phyloP scores from a whole-genome alignment of 352 stramenopile genomes.

The Hyaloperonospora brassicae region DNA sequence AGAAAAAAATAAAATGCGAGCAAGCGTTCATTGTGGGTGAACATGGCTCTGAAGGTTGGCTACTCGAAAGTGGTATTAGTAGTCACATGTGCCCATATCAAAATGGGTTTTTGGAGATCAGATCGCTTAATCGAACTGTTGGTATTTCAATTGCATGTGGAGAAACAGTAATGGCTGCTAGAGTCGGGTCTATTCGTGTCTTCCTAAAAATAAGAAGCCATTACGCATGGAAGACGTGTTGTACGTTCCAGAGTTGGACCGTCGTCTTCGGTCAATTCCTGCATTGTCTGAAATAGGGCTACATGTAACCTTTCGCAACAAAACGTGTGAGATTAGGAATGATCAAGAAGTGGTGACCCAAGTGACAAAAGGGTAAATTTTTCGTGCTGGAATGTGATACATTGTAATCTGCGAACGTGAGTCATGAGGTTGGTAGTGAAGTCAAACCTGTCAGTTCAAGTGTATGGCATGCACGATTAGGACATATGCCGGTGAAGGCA shows the following conservation, averaged over 20 bases:
- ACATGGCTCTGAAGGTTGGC: not conserved
- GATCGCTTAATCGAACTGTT: not conserved
- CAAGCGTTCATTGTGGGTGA: not conserved
- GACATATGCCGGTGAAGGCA: not conserved
- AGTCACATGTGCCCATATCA: too few species aligned
- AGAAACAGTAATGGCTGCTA: not conserved
- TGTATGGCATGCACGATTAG: not conserved
- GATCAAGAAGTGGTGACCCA: too few species aligned
- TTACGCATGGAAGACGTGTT: not conserved
- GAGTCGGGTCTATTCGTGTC: not conserved
- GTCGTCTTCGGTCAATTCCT: not conserved
- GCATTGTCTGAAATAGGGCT: not conserved
- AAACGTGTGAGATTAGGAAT: not conserved
- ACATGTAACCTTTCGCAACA: not conserved
- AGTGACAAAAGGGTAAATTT: too few species aligned
- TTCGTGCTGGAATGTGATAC: too few species aligned
- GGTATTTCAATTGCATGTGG: not conserved
- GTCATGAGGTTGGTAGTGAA: too few species aligned
- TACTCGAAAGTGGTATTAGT: too few species aligned
- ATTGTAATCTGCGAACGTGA: too few species aligned
- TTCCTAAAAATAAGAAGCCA: not conserved
- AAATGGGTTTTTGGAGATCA: not conserved
- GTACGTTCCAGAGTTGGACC: not conserved
- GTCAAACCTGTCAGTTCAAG: not conserved
- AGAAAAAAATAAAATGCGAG: not conserved